Evolutionary conservation across 768 basidiomycete genomes (phyloP), one percentile per base, ranked within the genome.

Genomic region (Clitopilus hobsonii): DNA sequence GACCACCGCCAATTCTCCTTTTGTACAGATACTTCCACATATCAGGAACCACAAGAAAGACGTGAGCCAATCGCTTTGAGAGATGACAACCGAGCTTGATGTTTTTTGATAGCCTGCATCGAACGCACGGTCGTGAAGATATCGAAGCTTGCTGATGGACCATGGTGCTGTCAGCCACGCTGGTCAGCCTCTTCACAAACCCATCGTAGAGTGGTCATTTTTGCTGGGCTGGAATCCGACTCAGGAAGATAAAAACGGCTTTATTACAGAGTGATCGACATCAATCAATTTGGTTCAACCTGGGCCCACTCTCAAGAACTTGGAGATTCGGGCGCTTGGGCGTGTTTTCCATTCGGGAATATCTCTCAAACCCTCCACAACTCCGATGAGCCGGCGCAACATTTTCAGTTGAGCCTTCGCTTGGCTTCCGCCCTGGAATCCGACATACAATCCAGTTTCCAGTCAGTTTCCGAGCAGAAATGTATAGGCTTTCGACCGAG

Each of bases 221-320:
- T n/a, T n/a, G n/a, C 41, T 20, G 22, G 41, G n/a, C 22, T 20
- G 22, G 22, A 20, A 45, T 18, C 41, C 41, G 22, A 20, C 22
- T 45, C 41, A 45, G 14, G 11, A 8, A 45, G 41, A 18, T 45
- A 20, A 45, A 45, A 45, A 45, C 41, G 41, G 41, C n/a, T 18
- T 45, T 45, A 45, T 45, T 45, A 20, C 41, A 45, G n/a, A n/a
- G 22, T 45, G 41, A 45, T 45, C 41, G 41, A 45, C 41, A 45
- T 45, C 41, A 45, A 45, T 45, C 41, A 36, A 36, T 36, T 36
- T 36, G 32, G 32, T 36, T 36, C 41, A 45, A 45, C 41, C 41
- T 45, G 41, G 41, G 41, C 22, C 41, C n/a, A n/a, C n/a, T n/a
- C n/a, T n/a, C n/a, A n/a, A n/a, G n/a, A n/a, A n/a, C n/a, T n/a